A percentile compares a stretch with the other conserved stretches of the same genome.
Conservation (phyloP, 495 filamentous ascomycete species). For the Ramalina intermedia region DNA sequence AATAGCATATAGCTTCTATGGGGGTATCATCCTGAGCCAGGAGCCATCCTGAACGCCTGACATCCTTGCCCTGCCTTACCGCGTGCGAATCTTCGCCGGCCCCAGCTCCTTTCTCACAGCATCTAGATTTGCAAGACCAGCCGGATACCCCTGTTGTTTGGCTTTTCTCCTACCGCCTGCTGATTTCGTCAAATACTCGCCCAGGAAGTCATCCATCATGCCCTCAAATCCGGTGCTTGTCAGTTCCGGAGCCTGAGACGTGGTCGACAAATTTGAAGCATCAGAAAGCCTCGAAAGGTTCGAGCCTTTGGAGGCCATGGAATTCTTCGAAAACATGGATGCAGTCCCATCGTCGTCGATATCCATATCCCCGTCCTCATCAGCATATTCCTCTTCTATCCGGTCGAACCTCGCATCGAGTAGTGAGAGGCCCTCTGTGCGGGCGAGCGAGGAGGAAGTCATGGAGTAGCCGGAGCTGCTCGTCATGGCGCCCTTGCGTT, state of each 20-base stretch:
- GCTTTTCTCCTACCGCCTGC: slow-evolving; percentile 66
- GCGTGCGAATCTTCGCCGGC: slow-evolving; percentile 39
- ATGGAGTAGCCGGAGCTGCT: slow-evolving; percentile 89
- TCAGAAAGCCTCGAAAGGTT: slow-evolving; percentile 24
- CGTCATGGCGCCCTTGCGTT: slow-evolving; percentile 80
- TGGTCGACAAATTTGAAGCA: slow-evolving; percentile 33
- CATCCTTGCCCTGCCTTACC: neutral
- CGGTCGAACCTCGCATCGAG: slow-evolving; percentile 86
- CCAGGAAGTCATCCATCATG: slow-evolving; percentile 89
- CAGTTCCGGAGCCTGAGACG: slow-evolving; percentile 31
- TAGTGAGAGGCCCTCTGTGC: slow-evolving; percentile 76
- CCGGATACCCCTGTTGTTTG: slow-evolving; percentile 69
- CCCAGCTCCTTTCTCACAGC: slow-evolving; percentile 74
- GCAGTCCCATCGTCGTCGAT: slow-evolving; percentile 25
- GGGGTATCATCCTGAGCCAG: too few species aligned
- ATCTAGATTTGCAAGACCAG: slow-evolving; percentile 76
- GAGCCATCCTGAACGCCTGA: too few species aligned
- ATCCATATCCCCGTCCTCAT: slow-evolving; percentile 49
- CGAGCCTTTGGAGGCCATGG: slow-evolving; percentile 21
- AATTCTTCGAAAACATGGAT: slow-evolving; percentile 39
- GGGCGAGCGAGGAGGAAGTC: slow-evolving; percentile 75
- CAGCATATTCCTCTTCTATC: slow-evolving; percentile 71
- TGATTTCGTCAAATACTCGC: slow-evolving; percentile 37
- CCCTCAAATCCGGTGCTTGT: slow-evolving; percentile 58
- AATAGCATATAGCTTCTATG: too few species aligned